These are phyloP conservation scores for Talaromyces islandicus DNA, from an alignment of 2,329 filamentous ascomycete genomes.

Conservation along the genomic window DNA sequence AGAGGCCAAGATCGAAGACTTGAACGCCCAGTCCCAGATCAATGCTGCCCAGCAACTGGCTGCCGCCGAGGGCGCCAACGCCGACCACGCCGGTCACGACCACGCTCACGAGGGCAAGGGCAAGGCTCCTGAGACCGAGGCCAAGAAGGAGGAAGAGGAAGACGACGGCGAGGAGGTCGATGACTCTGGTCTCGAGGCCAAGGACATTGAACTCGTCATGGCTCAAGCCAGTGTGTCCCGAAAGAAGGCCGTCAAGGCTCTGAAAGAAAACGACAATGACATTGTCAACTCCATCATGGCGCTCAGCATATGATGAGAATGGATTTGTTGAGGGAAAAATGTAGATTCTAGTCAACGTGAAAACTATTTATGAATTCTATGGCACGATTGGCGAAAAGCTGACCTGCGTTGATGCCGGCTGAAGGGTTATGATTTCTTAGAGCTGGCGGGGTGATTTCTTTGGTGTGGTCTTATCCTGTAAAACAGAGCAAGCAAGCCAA, in stretches of 20 bases:
- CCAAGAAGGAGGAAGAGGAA: conserved; percentile 70
- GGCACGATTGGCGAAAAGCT: not conserved
- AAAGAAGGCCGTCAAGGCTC: conserved; percentile 97
- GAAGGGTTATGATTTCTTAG: not conserved
- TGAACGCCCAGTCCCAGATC: conserved; percentile 96
- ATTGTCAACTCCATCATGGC: conserved; percentile 99
- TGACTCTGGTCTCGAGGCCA: conserved; percentile 88
- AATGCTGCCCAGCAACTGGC: conserved; percentile 94
- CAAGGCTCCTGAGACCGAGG: conserved; percentile 56
- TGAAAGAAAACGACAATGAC: conserved; percentile 96
- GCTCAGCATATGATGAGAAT: conserved; percentile 63
- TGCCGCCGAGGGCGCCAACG: conserved; percentile 57
- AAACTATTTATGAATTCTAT: not conserved
- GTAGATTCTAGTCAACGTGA: not conserved
- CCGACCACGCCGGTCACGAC: conserved; percentile 56
- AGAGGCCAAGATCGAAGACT: conserved; percentile 99
- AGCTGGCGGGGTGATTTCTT: not conserved
- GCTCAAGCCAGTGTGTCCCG: conserved; percentile 92
- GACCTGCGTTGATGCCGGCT: not conserved
- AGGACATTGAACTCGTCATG: conserved; percentile 99
- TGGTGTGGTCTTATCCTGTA: not conserved
- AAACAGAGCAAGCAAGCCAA: not conserved
- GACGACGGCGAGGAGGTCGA: conserved; percentile 96
- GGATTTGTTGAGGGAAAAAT: not conserved
- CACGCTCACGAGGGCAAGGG: conserved; percentile 53